Evolutionary conservation across 176 grass and related monocot genomes (phyloP).

Genomic region (Phyllostachys edulis): DNA sequence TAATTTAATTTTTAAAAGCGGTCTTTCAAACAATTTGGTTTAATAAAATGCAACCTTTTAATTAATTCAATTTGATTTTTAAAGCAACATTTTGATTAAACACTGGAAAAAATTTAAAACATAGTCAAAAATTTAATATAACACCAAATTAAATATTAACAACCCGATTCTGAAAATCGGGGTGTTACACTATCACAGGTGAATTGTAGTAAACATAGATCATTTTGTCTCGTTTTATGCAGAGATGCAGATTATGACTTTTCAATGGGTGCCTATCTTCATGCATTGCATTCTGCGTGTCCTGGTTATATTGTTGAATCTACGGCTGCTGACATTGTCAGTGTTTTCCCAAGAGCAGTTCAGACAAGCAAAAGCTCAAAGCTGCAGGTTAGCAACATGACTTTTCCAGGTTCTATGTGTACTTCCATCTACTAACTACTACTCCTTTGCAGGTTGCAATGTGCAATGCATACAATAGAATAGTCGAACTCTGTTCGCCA

Average conservation of each 20-base stretch:
- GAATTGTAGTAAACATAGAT: no score
- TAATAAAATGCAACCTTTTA: no score
- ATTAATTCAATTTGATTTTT: no score
- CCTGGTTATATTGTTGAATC: slow-evolving; percentile 72
- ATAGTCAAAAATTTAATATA: no score
- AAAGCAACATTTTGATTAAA: no score
- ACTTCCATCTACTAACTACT: slow-evolving; percentile 21
- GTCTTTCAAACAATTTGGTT: no score
- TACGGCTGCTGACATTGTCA: slow-evolving; percentile 70
- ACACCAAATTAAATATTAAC: no score
- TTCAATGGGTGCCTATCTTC: slow-evolving; percentile 76
- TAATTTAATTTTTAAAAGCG: no score
- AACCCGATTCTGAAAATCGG: no score
- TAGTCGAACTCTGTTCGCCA: slow-evolving; percentile 67
- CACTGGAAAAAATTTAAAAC: no score
- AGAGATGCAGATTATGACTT: slow-evolving; percentile 78
- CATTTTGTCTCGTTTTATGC: slow-evolving; percentile 48
- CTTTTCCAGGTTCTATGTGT: background rate
- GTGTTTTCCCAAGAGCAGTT: slow-evolving; percentile 59
- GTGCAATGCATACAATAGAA: slow-evolving; percentile 80
- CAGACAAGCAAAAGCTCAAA: slow-evolving; percentile 56
- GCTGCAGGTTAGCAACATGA: slow-evolving; percentile 73
- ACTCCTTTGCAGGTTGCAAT: slow-evolving; percentile 67
- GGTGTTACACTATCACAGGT: no score
- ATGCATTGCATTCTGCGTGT: slow-evolving; percentile 78